A percentile compares a stretch with the other conserved stretches of the same genome.
Conservation (phyloP, 2,329 filamentous ascomycete species). For the Cytospora piceicola region DNA sequence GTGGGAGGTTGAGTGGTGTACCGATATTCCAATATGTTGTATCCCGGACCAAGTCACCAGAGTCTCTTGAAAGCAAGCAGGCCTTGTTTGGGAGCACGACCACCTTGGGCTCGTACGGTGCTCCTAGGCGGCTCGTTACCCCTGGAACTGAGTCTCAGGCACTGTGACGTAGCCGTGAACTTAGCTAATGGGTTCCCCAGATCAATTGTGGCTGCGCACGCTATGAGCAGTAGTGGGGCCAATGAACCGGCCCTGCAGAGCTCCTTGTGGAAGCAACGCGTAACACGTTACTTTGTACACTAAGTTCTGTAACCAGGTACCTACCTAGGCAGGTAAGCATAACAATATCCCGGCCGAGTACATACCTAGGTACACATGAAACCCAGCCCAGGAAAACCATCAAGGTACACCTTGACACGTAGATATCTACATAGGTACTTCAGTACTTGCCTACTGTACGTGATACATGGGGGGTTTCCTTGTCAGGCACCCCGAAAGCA, state of each 20-base stretch:
- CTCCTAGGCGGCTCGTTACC: not conserved
- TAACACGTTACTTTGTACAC: slow-evolving; percentile 2
- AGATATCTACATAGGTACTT: no score
- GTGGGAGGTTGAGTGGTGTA: slow-evolving; percentile 18
- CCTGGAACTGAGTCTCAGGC: not conserved
- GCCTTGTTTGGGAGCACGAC: not conserved
- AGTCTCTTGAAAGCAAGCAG: not conserved
- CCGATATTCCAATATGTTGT: slow-evolving; percentile 4
- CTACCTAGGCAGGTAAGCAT: no score
- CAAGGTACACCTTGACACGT: no score
- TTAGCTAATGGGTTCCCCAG: slow-evolving; percentile 2
- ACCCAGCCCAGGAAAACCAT: no score
- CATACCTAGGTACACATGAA: no score
- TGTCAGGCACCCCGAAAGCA: not conserved
- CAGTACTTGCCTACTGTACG: no score
- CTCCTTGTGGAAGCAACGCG: not conserved
- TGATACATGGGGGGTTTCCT: not conserved
- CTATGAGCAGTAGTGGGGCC: not conserved
- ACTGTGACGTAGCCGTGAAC: not conserved
- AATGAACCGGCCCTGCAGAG: not conserved
- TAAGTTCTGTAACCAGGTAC: not conserved
- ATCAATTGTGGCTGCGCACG: not conserved
- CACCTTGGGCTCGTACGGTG: slow-evolving; percentile 1
- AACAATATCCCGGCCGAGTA: not conserved
- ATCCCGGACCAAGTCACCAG: not conserved